Evolutionary conservation across 805 yeast species (phyloP), one percentile per base, ranked within the genome.

Genomic region (Candida verbasci): DNA sequence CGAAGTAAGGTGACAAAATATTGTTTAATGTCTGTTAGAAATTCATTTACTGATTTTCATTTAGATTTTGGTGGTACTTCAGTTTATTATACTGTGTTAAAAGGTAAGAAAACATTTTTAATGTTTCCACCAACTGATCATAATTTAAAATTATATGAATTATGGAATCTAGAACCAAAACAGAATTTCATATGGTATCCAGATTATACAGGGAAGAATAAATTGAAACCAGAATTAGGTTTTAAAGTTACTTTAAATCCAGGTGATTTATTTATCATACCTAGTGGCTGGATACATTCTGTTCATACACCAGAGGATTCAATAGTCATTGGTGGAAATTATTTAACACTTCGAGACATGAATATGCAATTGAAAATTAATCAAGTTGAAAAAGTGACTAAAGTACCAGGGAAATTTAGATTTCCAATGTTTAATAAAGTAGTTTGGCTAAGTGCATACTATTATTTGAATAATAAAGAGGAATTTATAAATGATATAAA

Each of bases 271-370:
- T 70, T 88, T 58, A 67, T 87, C 10, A 80, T 88, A 14, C 96
- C 97, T 3, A 79, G 93, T 28, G 95, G 96, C 0, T 88, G 95
- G 94, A 87, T 88, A 34, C 96, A 88, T 57, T 80, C 93, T 0
- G 97, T 88, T 0, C 78, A 78, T 50, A 87, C 96, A 0, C 91
- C 95, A 0, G 61, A 64, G 11, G 95, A 88, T 52, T 76, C 94
- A 0, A 60, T 87, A 2, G 87, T 88, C 3, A 74, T 88, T 38
- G 96, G 96, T 2, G 97, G 97, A 0, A 88, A 88, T 54, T 88
- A 81, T 53, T 61, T 88, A 18, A 86, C 94, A 0, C 52, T 78
- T 27, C 59, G 75, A 37, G 80, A 81, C 48, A 58, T 86, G 43
- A 63, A 67, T 15, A 80, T 70, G 44, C 95, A 88, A 52, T 52